Evolutionary conservation across 129 eudicot genomes (phyloP), one percentile per base, ranked within the genome.

Genomic region (Helianthus tuberosus): DNA sequence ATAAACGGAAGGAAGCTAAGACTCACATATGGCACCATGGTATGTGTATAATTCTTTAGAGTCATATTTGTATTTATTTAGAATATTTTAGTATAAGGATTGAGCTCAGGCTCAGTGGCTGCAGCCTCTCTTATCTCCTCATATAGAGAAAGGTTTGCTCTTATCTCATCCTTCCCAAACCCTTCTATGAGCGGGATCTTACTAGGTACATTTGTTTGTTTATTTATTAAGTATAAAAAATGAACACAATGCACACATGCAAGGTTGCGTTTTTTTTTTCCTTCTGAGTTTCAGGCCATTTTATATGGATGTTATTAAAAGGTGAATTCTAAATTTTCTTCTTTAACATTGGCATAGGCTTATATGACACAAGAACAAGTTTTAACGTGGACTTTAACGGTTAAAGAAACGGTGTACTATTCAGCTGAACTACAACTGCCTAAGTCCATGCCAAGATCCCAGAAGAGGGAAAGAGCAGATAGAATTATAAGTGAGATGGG

Each of bases 401-500:
- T 87, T 12, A 81, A 80, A 75, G 97, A 92, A 83, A 84, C 93
- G 3, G 85, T 89, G 12, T 83, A 92, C 88, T 89, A 86, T 79
- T 89, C 97, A 4, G 96, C 96, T 12, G 86, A 84, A 77, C 93
- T 87, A 16, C 97, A 83, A 82, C 80, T 92, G 54, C 91, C 98
- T 2, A 77, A 81, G 29, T 74, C 72, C 25, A 89, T 89, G 88
- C 74, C 91, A 10, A 81, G 17, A 79, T 50, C 82, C 0, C 87
- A 89, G 75, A 89, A 92, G 73, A 73, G 67, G 76, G 89, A 77
- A 43, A 87, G 89, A 59, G 96, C 91, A 3, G 94, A 92, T 52
- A 81, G 70, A 78, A 84, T 77, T n/a, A 89, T 89, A 68, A 80
- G 79, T 66, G 92, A 92, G 47, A 92, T 92, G 98, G 98, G 98